Evolutionary conservation across 2,329 filamentous ascomycete genomes (phyloP), one percentile per base, ranked within the genome.

Genomic region (Colletotrichum theobromicola): DNA sequence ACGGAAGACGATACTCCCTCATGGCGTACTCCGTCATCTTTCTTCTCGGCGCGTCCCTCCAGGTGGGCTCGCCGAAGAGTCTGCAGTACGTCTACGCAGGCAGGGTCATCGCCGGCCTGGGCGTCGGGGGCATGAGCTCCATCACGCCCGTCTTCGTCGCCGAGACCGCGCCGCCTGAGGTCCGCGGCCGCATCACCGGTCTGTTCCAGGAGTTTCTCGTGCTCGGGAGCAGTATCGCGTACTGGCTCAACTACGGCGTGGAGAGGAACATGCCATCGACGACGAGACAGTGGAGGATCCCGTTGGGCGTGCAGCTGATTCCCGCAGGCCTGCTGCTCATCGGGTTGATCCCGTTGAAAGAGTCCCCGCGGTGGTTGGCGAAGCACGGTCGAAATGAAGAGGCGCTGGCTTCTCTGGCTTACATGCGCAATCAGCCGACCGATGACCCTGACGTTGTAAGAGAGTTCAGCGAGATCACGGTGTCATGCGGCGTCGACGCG

Each of bases 151-250:
- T 55, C 21, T 55, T 55, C 50, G 50, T 55, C 2, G 50, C 50
- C 0, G 50, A 55, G 50, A 55, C 50, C 4, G 50, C 50, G 4
- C 50, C 50, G 12, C 50, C 50, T 15, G 50, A 87, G 24, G 7
- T 55, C 1, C 21, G 50, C 1, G 50, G 50, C 24, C 50, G 50
- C 5, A 55, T 55, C 50, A 55, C 50, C 21, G 50, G 50, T 4
- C 6, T 55, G 7, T 55, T 55, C 50, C 50, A 28, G 50, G 50
- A 55, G 24, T 55, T 55, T 28, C 1, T 55, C 12, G 50, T 55
- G 4, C 8, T 55, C 6, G 50, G 50, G 8, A 28, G 50, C 13
- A 55, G 50, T 10, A 55, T 55, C 13, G 50, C 50, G 4, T 55
- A 55, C 50, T 55, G 50, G 50, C 50, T 55, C 21, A 55, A 55